Conservation (phyloP, 768 basidiomycete genomes). For the Naganishia onofrii region DNA sequence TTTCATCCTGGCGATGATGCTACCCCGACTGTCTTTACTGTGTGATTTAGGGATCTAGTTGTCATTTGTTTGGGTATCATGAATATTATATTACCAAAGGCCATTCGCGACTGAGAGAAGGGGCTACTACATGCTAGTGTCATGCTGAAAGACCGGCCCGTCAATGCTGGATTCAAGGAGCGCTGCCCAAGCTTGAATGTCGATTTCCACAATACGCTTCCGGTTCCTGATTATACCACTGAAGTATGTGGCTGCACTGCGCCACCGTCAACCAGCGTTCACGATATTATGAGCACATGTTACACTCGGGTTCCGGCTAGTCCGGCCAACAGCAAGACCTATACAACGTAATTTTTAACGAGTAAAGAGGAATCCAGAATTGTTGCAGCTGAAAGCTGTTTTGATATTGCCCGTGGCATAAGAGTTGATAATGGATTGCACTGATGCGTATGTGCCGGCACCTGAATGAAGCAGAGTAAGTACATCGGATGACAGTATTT, state of each 20-base stretch:
- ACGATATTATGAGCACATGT: background rate
- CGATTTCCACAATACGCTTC: conserved; percentile 78
- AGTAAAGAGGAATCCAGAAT: conserved; percentile 25
- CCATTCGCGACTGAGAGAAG: no score
- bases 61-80: background rate
- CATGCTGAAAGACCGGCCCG: conserved; percentile 94
- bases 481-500: background rate
- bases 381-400: conserved; percentile 36
- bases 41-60: background rate
- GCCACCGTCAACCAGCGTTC: background rate
- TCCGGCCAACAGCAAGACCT: background rate
- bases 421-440: conserved; percentile 35
- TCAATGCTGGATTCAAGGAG: conserved; percentile 75
- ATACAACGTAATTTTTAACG: conserved; percentile 5
- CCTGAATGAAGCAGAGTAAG: background rate
- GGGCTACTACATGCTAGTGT: no score
- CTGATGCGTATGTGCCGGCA: conserved; percentile 37
- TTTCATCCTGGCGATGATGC: conserved; percentile 5
- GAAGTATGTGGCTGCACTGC: no score
- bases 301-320: conserved; percentile 2
- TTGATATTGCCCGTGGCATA: conserved; percentile 35
- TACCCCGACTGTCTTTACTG: conserved; percentile 2
- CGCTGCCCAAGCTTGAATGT: conserved; percentile 80
- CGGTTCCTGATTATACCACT: conserved; percentile 86
- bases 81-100: conserved; percentile 5